These are phyloP conservation scores for Mortierella sp. DNA, from an alignment of 371 early-diverging fungal genomes.

Conservation along the genomic window DNA sequence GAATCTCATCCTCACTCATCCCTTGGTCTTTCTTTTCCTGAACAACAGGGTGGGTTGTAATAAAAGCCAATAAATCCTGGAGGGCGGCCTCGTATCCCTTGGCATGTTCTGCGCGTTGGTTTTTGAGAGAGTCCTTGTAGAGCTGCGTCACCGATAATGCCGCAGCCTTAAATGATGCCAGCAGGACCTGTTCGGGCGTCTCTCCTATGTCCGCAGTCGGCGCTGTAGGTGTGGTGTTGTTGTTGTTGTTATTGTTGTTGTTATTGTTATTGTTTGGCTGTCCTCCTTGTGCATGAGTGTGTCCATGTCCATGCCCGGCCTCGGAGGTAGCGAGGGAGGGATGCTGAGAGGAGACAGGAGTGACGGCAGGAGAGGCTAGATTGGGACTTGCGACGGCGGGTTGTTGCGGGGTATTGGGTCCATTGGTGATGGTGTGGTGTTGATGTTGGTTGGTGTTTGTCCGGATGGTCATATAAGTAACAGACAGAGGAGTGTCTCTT, in stretches of 20 bases:
- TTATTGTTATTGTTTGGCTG: conserved; percentile 10
- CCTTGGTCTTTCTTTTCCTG: conserved; percentile 61
- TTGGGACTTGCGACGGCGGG: background rate
- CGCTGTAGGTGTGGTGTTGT: background rate
- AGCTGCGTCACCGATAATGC: conserved; percentile 79
- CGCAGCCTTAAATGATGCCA: conserved; percentile 77
- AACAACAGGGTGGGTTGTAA: conserved; percentile 62
- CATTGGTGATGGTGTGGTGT: background rate
- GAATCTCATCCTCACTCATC: conserved; percentile 52
- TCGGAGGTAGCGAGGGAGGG: background rate
- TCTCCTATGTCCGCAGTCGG: conserved; percentile 17
- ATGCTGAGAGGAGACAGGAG: background rate
- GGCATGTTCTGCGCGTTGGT: conserved; percentile 72
- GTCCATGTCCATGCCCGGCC: background rate
- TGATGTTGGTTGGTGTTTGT: background rate
- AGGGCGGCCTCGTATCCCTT: conserved; percentile 82
- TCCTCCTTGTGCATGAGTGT: background rate
- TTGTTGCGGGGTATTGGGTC: background rate
- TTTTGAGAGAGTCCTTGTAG: conserved; percentile 78
- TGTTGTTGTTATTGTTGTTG: background rate
- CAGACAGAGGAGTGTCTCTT: background rate
- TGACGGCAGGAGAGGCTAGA: background rate
- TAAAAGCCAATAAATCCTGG: conserved; percentile 76
- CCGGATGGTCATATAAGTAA: background rate
- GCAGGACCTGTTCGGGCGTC: conserved; percentile 64